These are phyloP conservation scores for Tolypocladium album DNA, from an alignment of 2,329 filamentous ascomycete genomes.

Conservation along the genomic window DNA sequence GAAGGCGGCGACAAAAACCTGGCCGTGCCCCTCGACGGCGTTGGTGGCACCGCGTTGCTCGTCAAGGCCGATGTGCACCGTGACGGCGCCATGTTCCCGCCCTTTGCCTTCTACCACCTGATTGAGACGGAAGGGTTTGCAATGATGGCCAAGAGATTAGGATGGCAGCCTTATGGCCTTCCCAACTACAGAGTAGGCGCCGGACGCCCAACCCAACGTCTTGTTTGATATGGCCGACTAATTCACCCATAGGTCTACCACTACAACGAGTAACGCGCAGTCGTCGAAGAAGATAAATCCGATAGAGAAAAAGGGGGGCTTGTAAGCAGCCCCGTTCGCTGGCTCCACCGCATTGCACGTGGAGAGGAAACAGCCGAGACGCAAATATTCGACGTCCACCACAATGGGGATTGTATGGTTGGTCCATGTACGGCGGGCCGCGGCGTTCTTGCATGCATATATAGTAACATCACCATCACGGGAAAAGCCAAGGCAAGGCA, in stretches of 20 bases:
- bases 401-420: neutral
- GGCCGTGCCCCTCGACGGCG: slow-evolving; percentile 76
- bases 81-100: slow-evolving; percentile 96
- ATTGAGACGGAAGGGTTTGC: slow-evolving; percentile 98
- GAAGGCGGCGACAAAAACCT: slow-evolving; percentile 44
- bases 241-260: slow-evolving; percentile 59
- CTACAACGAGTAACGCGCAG: slow-evolving; percentile 62
- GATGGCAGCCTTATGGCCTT: slow-evolving; percentile 77
- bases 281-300: neutral
- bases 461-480: neutral
- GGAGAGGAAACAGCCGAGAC: neutral
- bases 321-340: neutral
- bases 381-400: neutral
- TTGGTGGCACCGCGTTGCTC: slow-evolving; percentile 83
- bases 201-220: neutral
- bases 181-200: slow-evolving; percentile 86
- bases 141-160: slow-evolving; percentile 86
- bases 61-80: slow-evolving; percentile 96
- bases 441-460: neutral
- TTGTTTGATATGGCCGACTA: neutral
- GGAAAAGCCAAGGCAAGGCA: neutral
- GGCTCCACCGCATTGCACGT: neutral
- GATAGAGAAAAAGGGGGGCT: neutral
- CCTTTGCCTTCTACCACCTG: slow-evolving; percentile 91
- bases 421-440: neutral